phyloP scores from a whole-genome alignment of 768 basidiomycete genomes.

The Collybia sp. region DNA sequence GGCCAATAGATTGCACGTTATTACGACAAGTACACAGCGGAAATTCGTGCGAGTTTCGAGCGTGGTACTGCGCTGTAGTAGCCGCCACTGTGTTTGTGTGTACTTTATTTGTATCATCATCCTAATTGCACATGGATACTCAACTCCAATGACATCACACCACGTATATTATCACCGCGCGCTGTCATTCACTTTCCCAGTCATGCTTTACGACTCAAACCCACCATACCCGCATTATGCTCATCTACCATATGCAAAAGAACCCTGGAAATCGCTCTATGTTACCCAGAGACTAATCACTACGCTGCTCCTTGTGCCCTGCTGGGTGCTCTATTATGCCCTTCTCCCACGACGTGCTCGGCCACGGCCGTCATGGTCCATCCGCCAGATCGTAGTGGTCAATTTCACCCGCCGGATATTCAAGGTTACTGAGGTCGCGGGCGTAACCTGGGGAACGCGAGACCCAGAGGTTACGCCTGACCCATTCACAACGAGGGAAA shows the following conservation, averaged over 20 bases:
- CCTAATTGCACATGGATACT: no score
- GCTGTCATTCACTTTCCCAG: no score
- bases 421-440: slow-evolving; percentile 51
- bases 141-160: no score
- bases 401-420: slow-evolving; percentile 48
- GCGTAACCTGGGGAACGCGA: slow-evolving; percentile 49
- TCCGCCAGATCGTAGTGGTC: slow-evolving; percentile 45
- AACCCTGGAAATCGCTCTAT: slow-evolving; percentile 25
- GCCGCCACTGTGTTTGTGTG: no score
- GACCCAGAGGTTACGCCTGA: slow-evolving; percentile 35
- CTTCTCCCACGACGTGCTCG: slow-evolving; percentile 37
- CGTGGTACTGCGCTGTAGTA: slow-evolving; percentile 84
- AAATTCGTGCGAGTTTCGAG: slow-evolving; percentile 97
- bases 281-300: slow-evolving; percentile 43
- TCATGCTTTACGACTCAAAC: no score
- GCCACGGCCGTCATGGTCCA: slow-evolving; percentile 46
- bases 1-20: slow-evolving; percentile 76
- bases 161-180: no score
- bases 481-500: slow-evolving; percentile 31
- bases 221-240: no score
- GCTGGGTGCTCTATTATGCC: slow-evolving; percentile 39
- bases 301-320: slow-evolving; percentile 40
- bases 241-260: no score
- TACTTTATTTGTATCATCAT: no score
- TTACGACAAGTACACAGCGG: slow-evolving; percentile 95